phyloP scores from a whole-genome alignment of 768 basidiomycete species.

The Pleurotus tuoliensis region DNA sequence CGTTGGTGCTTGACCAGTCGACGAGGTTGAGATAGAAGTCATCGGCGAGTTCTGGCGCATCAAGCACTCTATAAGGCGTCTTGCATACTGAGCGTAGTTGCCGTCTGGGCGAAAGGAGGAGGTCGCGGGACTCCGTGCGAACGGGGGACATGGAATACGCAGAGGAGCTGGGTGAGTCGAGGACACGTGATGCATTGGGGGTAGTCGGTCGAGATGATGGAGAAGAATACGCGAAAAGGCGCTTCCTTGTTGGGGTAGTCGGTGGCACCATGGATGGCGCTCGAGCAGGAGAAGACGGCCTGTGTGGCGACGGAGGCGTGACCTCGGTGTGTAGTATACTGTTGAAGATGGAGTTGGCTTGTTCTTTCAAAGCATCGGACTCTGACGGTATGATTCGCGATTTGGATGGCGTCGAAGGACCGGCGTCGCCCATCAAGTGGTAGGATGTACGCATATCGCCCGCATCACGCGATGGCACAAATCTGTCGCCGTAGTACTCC shows the following conservation, averaged over 20 bases:
- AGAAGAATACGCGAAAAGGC: conserved; percentile 67
- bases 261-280: conserved; percentile 35
- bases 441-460: conserved; percentile 66
- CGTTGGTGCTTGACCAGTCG: conserved; percentile 95
- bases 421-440: conserved; percentile 57
- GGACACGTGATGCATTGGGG: conserved; percentile 43
- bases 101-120: conserved; percentile 83
- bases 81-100: conserved; percentile 83
- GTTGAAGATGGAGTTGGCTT: conserved; percentile 81
- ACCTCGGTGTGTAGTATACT: conserved; percentile 76
- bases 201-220: conserved; percentile 55
- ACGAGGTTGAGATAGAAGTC: conserved; percentile 99
- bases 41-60: conserved; percentile 95
- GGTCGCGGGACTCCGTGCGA: conserved; percentile 71
- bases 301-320: conserved; percentile 62
- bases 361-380: conserved; percentile 79
- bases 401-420: conserved; percentile 58
- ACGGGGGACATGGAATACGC: conserved; percentile 91
- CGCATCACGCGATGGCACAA: conserved; percentile 62
- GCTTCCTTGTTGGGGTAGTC: conserved; percentile 45
- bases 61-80: conserved; percentile 94
- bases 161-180: conserved; percentile 84
- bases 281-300: conserved; percentile 59
- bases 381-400: conserved; percentile 63
- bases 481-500: conserved; percentile 57